Evolutionary conservation across 345 rosid species (phyloP).

Genomic region (Carallia brachiata): DNA sequence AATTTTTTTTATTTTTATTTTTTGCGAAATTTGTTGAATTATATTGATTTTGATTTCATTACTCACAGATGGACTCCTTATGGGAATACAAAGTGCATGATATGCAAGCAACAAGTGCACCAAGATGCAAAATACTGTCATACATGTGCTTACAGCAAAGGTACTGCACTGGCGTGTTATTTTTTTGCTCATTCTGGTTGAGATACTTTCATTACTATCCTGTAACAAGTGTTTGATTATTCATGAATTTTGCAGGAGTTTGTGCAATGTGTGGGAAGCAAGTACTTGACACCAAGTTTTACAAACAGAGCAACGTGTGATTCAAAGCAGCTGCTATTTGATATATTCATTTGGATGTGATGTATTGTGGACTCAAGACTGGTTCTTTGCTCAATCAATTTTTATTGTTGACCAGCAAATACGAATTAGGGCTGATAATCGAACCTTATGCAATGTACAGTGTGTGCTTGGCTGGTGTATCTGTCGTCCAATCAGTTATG

Average conservation of each 20-base stretch:
- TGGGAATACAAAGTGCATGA: constrained; percentile 83
- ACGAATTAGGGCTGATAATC: neutral
- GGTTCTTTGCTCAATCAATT: neutral
- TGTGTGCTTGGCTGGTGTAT: neutral
- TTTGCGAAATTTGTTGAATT: neutral
- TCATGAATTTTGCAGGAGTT: constrained; percentile 55
- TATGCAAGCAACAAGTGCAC: constrained; percentile 99
- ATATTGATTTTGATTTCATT: neutral
- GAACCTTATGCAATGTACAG: neutral
- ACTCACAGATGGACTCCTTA: constrained; percentile 82
- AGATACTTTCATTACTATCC: neutral
- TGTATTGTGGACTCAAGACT: neutral
- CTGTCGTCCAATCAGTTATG: neutral
- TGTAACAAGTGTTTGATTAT: constrained; percentile 7
- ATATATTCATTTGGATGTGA: constrained; percentile 4
- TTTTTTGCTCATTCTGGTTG: neutral
- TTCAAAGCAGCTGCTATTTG: neutral
- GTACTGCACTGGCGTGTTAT: constrained; percentile 23
- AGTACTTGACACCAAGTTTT: constrained; percentile 93
- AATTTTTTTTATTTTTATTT: neutral
- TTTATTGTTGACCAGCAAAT: neutral
- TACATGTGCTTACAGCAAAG: constrained; percentile 96
- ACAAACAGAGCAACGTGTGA: constrained; percentile 94
- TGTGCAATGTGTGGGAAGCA: constrained; percentile 99
- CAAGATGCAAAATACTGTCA: constrained; percentile 98